phyloP scores from a whole-genome alignment of 768 basidiomycete genomes.

The Lentinula lateritia region DNA sequence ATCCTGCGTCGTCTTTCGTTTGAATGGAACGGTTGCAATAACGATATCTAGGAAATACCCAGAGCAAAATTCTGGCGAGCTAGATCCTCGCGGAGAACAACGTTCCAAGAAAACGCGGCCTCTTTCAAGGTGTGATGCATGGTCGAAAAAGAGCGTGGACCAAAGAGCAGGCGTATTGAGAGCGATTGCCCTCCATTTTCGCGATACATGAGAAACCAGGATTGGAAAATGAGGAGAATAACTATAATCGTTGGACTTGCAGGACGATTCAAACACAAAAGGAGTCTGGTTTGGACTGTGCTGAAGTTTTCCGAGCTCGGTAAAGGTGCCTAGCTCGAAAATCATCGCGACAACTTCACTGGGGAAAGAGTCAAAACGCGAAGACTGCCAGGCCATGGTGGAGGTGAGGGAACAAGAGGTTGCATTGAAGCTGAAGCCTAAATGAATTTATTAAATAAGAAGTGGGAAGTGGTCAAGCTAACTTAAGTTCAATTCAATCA shows the following conservation, averaged over 20 bases:
- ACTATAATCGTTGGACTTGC: constrained; percentile 27
- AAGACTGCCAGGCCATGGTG: background rate
- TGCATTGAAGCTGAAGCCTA: background rate
- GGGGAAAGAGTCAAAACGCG: constrained; percentile 27
- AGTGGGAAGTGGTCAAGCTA: background rate
- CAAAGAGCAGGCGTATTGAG: constrained; percentile 46
- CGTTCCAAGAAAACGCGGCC: constrained; percentile 36
- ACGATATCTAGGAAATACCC: constrained; percentile 8
- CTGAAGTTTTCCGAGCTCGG: constrained; percentile 36
- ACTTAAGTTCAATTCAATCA: background rate
- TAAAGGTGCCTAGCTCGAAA: constrained; percentile 43
- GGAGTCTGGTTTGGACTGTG: constrained; percentile 27
- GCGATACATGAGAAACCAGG: constrained; percentile 53
- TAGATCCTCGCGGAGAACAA: constrained; percentile 18
- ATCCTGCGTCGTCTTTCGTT: background rate
- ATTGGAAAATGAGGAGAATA: constrained; percentile 44
- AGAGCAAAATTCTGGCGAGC: background rate
- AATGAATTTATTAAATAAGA: background rate
- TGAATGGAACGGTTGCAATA: constrained; percentile 1
- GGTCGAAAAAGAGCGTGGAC: constrained; percentile 51
- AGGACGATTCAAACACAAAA: constrained; percentile 43
- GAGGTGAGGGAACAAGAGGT: background rate
- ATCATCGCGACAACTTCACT: constrained; percentile 56
- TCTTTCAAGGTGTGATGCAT: constrained; percentile 42
- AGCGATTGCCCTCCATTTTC: constrained; percentile 51